phyloP scores from a whole-genome alignment of 805 yeast species.

The Candida ascalaphidarum region DNA sequence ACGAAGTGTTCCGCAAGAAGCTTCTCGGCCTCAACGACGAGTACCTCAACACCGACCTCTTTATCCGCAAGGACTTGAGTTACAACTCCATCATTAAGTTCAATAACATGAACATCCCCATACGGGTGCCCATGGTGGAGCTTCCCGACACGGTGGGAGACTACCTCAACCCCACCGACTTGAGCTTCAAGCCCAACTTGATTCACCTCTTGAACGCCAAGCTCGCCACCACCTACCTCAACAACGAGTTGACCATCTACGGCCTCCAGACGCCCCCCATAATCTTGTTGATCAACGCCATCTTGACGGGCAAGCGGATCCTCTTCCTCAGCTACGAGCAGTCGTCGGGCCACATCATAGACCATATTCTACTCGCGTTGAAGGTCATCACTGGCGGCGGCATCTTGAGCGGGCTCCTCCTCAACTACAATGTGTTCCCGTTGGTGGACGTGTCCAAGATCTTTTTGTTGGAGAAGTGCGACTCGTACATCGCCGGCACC shows the following conservation, averaged over 20 bases:
- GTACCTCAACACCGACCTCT: slow-evolving; percentile 21
- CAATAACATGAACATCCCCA: slow-evolving; percentile 34
- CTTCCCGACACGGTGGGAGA: slow-evolving; percentile 37
- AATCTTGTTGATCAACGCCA: slow-evolving; percentile 25
- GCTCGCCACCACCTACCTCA: slow-evolving; percentile 23
- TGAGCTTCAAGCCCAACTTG: slow-evolving; percentile 30
- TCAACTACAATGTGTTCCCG: slow-evolving; percentile 42
- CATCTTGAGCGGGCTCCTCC: slow-evolving; percentile 30
- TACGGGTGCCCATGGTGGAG: slow-evolving; percentile 32
- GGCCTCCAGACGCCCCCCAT: slow-evolving; percentile 46
- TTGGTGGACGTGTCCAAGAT: slow-evolving; percentile 54
- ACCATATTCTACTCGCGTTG: slow-evolving; percentile 28
- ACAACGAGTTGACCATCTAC: slow-evolving; percentile 43
- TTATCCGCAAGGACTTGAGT: slow-evolving; percentile 34
- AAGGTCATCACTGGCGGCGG: slow-evolving; percentile 36
- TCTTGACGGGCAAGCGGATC: slow-evolving; percentile 31
- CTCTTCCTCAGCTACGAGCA: slow-evolving; percentile 32
- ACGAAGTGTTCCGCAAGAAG: slow-evolving; percentile 27
- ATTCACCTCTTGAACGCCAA: slow-evolving; percentile 26
- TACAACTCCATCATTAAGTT: slow-evolving; percentile 31
- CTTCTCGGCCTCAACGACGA: slow-evolving; percentile 20
- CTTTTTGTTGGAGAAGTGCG: slow-evolving; percentile 35
- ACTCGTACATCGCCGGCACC: slow-evolving; percentile 52
- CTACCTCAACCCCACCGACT: slow-evolving; percentile 36
- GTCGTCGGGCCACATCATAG: slow-evolving; percentile 33